Evolutionary conservation across 116 monocot genomes (phyloP).

Genomic region (Posidonia oceanica): DNA sequence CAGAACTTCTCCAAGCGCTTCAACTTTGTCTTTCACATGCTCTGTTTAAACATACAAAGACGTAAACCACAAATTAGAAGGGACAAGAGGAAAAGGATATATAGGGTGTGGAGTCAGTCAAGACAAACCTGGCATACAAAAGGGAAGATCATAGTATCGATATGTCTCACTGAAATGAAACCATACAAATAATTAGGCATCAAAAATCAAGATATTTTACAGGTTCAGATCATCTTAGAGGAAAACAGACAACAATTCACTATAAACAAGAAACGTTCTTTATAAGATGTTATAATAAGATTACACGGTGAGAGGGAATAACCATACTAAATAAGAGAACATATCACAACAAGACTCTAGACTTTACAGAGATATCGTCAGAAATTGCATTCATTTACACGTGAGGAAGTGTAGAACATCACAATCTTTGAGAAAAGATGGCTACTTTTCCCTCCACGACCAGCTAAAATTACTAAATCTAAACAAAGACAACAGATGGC

Average conservation of each 20-base stretch:
- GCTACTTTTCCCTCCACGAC: too few species aligned
- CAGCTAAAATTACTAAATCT: too few species aligned
- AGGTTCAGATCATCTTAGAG: background rate
- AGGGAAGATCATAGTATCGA: conserved; percentile 58
- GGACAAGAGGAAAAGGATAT: background rate
- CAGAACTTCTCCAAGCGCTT: conserved; percentile 67
- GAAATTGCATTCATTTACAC: background rate
- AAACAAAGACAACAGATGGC: too few species aligned
- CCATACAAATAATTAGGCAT: background rate
- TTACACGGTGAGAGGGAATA: too few species aligned
- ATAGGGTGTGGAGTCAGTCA: background rate
- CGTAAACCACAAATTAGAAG: background rate
- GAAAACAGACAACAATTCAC: background rate
- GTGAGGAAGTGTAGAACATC: too few species aligned
- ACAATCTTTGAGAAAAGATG: too few species aligned
- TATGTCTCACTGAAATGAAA: conserved; percentile 57
- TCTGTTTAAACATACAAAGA: conserved; percentile 13
- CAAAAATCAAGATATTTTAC: background rate
- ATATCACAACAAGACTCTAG: background rate
- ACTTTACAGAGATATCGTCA: background rate
- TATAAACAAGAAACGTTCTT: too few species aligned
- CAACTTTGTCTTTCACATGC: conserved; percentile 50
- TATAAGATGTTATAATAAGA: too few species aligned
- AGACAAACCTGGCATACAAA: conserved; percentile 52
- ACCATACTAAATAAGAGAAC: too few species aligned